Base-by-base conservation (phyloP, 805 yeast species). In the Dipodascus albidus region DNA sequence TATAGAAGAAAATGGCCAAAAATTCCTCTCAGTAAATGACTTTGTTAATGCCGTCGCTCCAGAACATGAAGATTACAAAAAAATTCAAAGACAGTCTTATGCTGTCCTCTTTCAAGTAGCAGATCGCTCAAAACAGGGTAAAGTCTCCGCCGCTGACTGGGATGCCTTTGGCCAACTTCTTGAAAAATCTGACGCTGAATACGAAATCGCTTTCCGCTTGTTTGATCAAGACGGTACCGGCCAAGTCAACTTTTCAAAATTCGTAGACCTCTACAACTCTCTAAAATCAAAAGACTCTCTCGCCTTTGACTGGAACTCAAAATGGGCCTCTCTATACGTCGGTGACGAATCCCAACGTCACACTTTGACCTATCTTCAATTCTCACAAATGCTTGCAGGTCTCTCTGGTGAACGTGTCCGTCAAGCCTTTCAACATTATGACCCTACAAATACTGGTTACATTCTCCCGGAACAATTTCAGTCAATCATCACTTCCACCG, bases 41-140 rank as follows among this genome's bases (percentile, higher is more conserved):
- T 77, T 76, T 54, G 64, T 74, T 23, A 56, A 66, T 41, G 72
- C 79, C 22, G 62, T 76, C 47, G 75, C 75, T 2, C 76, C 76
- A 33, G 65, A 68, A 11, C 57, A 67, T 51, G 73, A 73, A 60
- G 76, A 77, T 62, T 74, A 78, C 59, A 75, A 76, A 58, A 74
- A 74, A 59, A 74, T 82, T 52, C 75, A 81, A 15, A 70, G 78
- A 11, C 74, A 80, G 58, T 76, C 85, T 2, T 80, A 80, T 66
- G 85, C 85, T 3, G 75, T 90, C 56, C 80, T 91, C 50, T 91
- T 85, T 64, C 73, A 85, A 54, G 81, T 88, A 23, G 87, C 96
- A 15, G 98, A 91, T 69, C 79, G 79, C 55, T 74, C 76, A 42
- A 73, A 75, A 53, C 79, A 80, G 59, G 97, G 96, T 4, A 81